Evolutionary conservation across 306 rosid species (phyloP).

Genomic region (Delonix regia): DNA sequence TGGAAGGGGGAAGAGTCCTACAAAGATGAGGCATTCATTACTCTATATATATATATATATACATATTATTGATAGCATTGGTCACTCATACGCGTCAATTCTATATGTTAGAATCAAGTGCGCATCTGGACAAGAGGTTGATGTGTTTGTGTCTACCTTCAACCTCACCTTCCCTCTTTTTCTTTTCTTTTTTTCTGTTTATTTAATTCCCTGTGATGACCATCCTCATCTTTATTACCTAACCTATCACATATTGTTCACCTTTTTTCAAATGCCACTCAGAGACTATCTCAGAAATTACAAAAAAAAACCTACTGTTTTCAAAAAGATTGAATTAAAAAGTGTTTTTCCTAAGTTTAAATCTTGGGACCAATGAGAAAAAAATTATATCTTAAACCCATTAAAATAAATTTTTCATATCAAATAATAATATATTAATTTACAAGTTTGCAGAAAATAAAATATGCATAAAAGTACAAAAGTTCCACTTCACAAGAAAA

Average conservation of each 20-base stretch:
- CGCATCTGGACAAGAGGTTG: background rate
- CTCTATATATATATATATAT: too few species aligned
- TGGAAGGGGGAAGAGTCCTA: conserved; percentile 28
- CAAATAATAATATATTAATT: too few species aligned
- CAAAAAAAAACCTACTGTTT: too few species aligned
- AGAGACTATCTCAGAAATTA: background rate
- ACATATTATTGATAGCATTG: background rate
- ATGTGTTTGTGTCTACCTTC: background rate
- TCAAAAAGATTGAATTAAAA: too few species aligned
- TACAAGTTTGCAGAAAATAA: too few species aligned
- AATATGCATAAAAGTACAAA: background rate
- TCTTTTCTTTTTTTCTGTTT: background rate
- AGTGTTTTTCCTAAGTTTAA: too few species aligned
- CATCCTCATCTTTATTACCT: background rate
- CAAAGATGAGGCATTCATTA: background rate
- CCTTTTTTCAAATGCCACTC: background rate
- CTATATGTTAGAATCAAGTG: background rate
- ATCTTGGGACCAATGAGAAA: too few species aligned
- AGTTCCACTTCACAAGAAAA: background rate
- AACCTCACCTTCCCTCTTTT: background rate
- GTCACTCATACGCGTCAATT: conserved; percentile 21
- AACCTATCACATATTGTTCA: background rate
- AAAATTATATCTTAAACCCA: too few species aligned
- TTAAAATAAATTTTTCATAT: too few species aligned
- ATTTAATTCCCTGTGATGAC: background rate